phyloP scores from a whole-genome alignment of 2,329 filamentous ascomycete genomes.

The Xylariaceae sp. region DNA sequence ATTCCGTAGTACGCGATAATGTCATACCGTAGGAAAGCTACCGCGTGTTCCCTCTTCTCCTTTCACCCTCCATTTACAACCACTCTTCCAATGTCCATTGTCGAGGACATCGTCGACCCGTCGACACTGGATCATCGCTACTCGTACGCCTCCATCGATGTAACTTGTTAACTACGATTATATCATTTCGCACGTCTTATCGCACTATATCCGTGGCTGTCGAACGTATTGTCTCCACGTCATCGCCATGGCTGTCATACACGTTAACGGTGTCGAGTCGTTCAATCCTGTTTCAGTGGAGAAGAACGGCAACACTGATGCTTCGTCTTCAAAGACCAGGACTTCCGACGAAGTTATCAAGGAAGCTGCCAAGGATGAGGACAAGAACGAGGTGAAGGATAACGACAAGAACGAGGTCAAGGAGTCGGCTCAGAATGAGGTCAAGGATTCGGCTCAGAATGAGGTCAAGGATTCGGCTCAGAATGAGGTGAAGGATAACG shows the following conservation, averaged over 20 bases:
- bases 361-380: slow-evolving; percentile 17
- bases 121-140: slow-evolving; percentile 8
- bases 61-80: slow-evolving; percentile 11
- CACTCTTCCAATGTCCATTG: not conserved
- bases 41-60: slow-evolving; percentile 10
- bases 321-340: slow-evolving; percentile 16
- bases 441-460: no score
- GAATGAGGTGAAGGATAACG: no score
- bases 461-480: no score
- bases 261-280: slow-evolving; percentile 24
- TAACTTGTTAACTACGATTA: not conserved
- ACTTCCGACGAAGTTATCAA: slow-evolving; percentile 22
- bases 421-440: no score
- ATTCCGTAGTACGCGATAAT: no score
- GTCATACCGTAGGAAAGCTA: slow-evolving; percentile 4
- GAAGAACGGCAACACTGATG: slow-evolving; percentile 28
- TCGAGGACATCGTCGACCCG: slow-evolving; percentile 1
- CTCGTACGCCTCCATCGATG: not conserved
- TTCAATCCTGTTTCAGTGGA: slow-evolving; percentile 30
- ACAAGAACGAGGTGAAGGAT: no score
- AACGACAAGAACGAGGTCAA: no score
- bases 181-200: slow-evolving; percentile 5
- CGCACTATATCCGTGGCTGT: slow-evolving; percentile 24
- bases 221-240: slow-evolving; percentile 28
- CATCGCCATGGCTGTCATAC: slow-evolving; percentile 34